Conservation (phyloP, 768 basidiomycete species). For the Mycena rebaudengoi region DNA sequence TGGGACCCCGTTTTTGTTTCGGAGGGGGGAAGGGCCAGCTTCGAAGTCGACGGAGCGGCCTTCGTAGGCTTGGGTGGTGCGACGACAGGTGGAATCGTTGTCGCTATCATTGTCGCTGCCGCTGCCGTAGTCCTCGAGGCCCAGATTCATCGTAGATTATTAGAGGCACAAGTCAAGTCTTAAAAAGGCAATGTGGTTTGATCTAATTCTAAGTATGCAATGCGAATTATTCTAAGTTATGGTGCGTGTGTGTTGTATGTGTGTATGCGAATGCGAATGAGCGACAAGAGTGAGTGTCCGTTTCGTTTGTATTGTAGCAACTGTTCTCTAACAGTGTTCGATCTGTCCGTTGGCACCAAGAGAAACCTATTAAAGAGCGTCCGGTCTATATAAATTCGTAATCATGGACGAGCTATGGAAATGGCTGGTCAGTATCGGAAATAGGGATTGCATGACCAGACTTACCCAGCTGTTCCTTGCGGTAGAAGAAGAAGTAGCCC, state of each 20-base stretch:
- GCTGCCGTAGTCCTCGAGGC: slow-evolving; percentile 82
- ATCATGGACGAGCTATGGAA: slow-evolving; percentile 49
- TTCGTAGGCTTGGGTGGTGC: background rate
- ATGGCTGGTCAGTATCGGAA: background rate
- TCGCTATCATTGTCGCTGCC: slow-evolving; percentile 68
- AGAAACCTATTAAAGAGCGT: slow-evolving; percentile 19
- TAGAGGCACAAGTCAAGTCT: background rate
- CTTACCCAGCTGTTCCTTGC: slow-evolving; percentile 91
- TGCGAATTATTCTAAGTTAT: slow-evolving; percentile 10
- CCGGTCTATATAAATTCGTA: slow-evolving; percentile 24
- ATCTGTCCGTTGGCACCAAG: slow-evolving; percentile 24
- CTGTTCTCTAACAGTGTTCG: slow-evolving; percentile 21
- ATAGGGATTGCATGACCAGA: slow-evolving; percentile 22
- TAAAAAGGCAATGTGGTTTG: slow-evolving; percentile 2
- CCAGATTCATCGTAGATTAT: slow-evolving; percentile 60
- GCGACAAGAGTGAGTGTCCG: slow-evolving; percentile 12
- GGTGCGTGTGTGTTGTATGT: too few species aligned
- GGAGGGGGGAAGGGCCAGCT: slow-evolving; percentile 27
- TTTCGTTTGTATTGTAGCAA: slow-evolving; percentile 18
- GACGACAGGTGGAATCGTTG: slow-evolving; percentile 24
- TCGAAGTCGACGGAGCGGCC: slow-evolving; percentile 19
- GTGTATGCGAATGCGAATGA: slow-evolving; percentile 20
- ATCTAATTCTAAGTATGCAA: slow-evolving; percentile 2
- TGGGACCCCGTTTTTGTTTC: slow-evolving; percentile 55
- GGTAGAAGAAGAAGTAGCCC: slow-evolving; percentile 97